These are phyloP conservation scores for Aspergillus texensis DNA, from an alignment of 2,329 filamentous ascomycete species.

Conservation along the genomic window DNA sequence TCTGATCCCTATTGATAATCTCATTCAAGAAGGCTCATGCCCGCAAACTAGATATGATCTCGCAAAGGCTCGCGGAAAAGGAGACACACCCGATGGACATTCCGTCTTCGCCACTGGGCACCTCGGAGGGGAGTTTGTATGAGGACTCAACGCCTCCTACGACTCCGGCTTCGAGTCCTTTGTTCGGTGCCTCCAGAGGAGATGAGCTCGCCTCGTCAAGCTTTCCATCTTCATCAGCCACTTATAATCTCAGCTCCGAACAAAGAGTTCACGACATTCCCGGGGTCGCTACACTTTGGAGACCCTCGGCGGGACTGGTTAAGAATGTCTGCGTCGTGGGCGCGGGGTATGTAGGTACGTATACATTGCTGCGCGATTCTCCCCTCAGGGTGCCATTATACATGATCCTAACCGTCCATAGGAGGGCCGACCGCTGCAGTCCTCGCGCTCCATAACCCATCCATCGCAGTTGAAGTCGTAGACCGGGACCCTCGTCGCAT, in stretches of 20 bases:
- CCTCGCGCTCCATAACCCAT: slow-evolving; percentile 72
- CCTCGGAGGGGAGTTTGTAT: slow-evolving; percentile 24
- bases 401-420: slow-evolving; percentile 30
- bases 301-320: slow-evolving; percentile 6
- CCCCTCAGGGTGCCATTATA: background rate
- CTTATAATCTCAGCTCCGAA: background rate
- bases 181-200: slow-evolving; percentile 27
- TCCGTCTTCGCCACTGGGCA: slow-evolving; percentile 19
- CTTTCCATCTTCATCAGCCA: background rate
- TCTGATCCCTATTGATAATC: background rate
- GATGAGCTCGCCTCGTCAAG: slow-evolving; percentile 22
- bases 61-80: background rate
- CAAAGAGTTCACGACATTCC: background rate
- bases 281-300: background rate
- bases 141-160: slow-evolving; percentile 29
- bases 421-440: slow-evolving; percentile 76
- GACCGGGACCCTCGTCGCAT: slow-evolving; percentile 69
- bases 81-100: slow-evolving; percentile 21
- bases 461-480: slow-evolving; percentile 73
- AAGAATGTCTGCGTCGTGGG: slow-evolving; percentile 69
- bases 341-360: slow-evolving; percentile 73
- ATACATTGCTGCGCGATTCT: too few species aligned
- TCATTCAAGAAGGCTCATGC: background rate
- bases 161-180: slow-evolving; percentile 31
- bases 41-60: too few species aligned